Conservation (phyloP, 2,329 filamentous ascomycete genomes). For the Aspergillus ibericus region DNA sequence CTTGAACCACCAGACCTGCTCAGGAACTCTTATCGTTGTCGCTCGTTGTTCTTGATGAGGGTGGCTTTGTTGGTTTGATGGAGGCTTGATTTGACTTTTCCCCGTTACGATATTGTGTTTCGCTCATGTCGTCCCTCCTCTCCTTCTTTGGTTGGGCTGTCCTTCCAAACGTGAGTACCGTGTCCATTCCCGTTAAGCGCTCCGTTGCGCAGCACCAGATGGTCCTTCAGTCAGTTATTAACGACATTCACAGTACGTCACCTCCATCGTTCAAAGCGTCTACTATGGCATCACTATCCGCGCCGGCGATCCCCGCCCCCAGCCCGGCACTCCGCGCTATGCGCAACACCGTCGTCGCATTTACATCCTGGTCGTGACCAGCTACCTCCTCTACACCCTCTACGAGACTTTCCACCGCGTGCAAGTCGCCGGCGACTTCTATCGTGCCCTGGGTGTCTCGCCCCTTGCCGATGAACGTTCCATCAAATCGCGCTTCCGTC, state of each 20-base stretch:
- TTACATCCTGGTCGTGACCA: constrained; percentile 75
- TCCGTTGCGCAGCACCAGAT: not conserved
- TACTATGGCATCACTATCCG: constrained; percentile 89
- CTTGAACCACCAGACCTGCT: not conserved
- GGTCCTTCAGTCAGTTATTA: not conserved
- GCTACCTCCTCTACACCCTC: constrained; percentile 87
- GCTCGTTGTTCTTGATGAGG: not conserved
- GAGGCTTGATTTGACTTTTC: not conserved
- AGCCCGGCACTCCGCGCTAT: constrained; percentile 65
- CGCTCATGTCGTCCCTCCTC: constrained; percentile 47
- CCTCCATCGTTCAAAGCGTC: constrained; percentile 72
- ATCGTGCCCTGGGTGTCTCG: constrained; percentile 71
- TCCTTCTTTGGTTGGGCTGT: constrained; percentile 63
- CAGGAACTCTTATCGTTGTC: not conserved
- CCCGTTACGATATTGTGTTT: not conserved
- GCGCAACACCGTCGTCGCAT: constrained; percentile 76
- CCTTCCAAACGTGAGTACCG: constrained; percentile 56
- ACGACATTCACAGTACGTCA: constrained; percentile 62
- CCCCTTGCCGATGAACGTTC: constrained; percentile 69
- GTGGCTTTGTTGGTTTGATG: not conserved
- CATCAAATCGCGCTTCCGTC: constrained; percentile 81
- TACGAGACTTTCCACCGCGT: constrained; percentile 88
- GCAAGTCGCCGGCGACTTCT: constrained; percentile 71
- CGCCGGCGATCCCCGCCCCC: constrained; percentile 79
- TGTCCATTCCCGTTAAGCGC: not conserved